These are phyloP conservation scores for Tolypocladium cylindrosporum DNA, from an alignment of 2,329 filamentous ascomycete genomes.

Conservation along the genomic window DNA sequence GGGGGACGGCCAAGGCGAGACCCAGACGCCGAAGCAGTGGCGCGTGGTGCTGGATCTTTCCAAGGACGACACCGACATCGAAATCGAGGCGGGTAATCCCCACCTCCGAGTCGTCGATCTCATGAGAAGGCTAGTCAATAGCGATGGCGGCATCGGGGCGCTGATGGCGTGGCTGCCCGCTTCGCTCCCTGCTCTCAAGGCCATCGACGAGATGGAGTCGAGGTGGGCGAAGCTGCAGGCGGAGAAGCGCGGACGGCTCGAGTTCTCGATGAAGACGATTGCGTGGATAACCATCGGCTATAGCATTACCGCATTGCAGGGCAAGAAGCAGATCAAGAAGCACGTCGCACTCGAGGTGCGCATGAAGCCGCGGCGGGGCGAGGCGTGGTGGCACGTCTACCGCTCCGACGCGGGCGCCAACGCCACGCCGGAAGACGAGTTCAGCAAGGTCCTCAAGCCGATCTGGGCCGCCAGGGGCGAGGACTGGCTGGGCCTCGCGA, in stretches of 20 bases:
- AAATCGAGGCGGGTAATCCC: constrained; percentile 53
- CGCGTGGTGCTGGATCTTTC: constrained; percentile 49
- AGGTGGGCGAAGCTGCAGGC: constrained; percentile 34
- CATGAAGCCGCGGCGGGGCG: constrained; percentile 35
- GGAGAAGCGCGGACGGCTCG: constrained; percentile 35
- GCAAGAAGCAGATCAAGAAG: constrained; percentile 14
- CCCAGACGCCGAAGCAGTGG: constrained; percentile 23
- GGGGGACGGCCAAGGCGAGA: not conserved
- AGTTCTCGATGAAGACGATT: constrained; percentile 41
- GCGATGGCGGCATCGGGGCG: constrained; percentile 37
- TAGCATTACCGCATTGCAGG: constrained; percentile 20
- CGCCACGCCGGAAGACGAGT: constrained; percentile 17
- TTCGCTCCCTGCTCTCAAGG: constrained; percentile 55
- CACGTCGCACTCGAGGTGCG: constrained; percentile 42
- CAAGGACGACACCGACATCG: constrained; percentile 42
- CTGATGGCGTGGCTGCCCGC: constrained; percentile 45
- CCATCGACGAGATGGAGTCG: constrained; percentile 49
- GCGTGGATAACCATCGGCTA: constrained; percentile 52
- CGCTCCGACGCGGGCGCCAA: constrained; percentile 16
- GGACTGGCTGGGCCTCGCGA: constrained; percentile 37
- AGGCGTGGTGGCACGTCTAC: constrained; percentile 41
- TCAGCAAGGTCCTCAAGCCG: constrained; percentile 29
- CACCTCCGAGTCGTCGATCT: constrained; percentile 54
- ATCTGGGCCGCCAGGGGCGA: constrained; percentile 35
- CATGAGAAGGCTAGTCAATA: constrained; percentile 49